Evolutionary conservation across 140 eudicot species (phyloP), one percentile per base, ranked within the genome.

Genomic region (Stevia rebaudiana): DNA sequence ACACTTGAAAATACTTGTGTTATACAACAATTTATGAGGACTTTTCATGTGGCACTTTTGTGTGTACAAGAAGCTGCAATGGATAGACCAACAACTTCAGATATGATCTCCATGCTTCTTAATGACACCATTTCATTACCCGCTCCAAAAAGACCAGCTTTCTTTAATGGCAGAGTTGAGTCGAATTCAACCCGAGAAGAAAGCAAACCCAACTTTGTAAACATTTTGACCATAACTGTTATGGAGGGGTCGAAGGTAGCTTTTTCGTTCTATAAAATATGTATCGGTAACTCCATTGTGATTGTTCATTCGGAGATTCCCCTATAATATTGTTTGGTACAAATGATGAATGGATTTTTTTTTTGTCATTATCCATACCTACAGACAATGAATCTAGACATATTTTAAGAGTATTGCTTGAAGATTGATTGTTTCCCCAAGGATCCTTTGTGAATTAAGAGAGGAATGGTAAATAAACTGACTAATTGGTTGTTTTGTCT

Each of bases 41-140:
- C 23, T 19, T 30, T 67, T 19, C 75, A 66, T 30, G 64, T 67
- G 0, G 75, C 70, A 18, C 67, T 80, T 42, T 39, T 77, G 2
- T 77, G 83, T 53, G 86, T 81, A 11, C 86, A 81, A 78, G 86
- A 78, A 47, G 50, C 49, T 24, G 79, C 83, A 39, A 22, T 4
- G 11, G 67, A 74, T 51, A 60, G 80, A 22, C 80, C 84, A 24
- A 63, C 73, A 17, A 78, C 73, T 10, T 60, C 66, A 6, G 33
- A 37, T 5, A 19, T 60, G 66, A 19, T 61, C 37, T 40, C 53
- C 52, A 62, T 62, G 68, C 68, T 81, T 70, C 66, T 60, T 47
- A 81, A 74, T 48, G 76, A 74, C 33, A 68, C 65, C 11, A 44
- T 23, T 30, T 2, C 64, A 0, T 53, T 81, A 44, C 83, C 74